Evolutionary conservation across 306 rosid species (phyloP).

Genomic region (Inga leiocalycina): DNA sequence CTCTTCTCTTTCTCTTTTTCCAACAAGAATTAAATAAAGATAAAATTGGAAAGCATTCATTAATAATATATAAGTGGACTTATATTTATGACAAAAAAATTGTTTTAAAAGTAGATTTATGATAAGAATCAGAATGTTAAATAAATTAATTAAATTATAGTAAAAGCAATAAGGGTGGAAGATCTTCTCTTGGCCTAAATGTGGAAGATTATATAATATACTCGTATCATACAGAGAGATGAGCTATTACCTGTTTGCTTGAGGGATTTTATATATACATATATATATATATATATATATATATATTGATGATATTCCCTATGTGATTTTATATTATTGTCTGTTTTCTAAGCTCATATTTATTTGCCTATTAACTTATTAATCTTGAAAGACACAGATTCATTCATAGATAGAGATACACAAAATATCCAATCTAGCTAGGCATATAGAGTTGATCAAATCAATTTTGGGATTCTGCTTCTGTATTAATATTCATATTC

Average conservation of each 20-base stretch:
- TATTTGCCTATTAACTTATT: not conserved
- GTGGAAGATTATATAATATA: not conserved
- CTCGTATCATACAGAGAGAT: not conserved
- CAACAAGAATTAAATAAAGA: too few species aligned
- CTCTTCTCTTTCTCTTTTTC: too few species aligned
- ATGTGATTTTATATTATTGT: slow-evolving; percentile 31
- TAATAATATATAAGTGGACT: too few species aligned
- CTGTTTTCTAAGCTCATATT: slow-evolving; percentile 13
- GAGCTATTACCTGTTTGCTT: slow-evolving; percentile 27
- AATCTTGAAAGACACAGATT: not conserved
- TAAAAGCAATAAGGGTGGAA: not conserved
- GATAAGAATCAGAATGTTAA: not conserved
- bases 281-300: not conserved
- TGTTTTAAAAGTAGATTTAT: too few species aligned
- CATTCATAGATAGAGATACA: not conserved
- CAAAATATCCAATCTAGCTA: not conserved
- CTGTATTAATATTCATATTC: not conserved
- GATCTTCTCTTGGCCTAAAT: too few species aligned
- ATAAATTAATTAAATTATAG: not conserved
- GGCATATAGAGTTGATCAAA: not conserved
- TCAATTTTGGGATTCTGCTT: not conserved
- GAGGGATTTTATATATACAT: not conserved
- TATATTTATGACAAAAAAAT: too few species aligned
- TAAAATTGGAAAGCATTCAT: too few species aligned
- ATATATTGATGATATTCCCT: slow-evolving; percentile 35